Conservation (phyloP, 139 green algal species). For the Tetraselmis chui region DNA sequence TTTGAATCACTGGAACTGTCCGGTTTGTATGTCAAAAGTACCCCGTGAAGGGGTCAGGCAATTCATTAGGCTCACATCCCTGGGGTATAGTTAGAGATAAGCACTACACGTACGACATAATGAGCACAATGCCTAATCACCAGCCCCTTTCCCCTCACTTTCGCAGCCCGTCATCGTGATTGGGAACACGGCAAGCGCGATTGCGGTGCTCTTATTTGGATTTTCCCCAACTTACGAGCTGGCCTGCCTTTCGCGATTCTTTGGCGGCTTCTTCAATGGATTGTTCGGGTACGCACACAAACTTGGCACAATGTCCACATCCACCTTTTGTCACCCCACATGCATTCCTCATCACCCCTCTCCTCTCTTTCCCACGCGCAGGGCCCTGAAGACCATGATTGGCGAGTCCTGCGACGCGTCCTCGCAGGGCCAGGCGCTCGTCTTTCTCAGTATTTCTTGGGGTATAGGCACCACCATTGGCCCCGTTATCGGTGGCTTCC, state of each 20-base stretch:
- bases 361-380: neutral
- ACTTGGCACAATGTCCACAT: neutral
- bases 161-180: slow-evolving; percentile 54
- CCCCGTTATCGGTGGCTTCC: slow-evolving; percentile 27
- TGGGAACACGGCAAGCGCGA: slow-evolving; percentile 33
- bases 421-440: slow-evolving; percentile 27
- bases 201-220: slow-evolving; percentile 49
- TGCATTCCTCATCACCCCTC: neutral
- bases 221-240: slow-evolving; percentile 28
- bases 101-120: too few species aligned
- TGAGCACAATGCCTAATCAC: neutral
- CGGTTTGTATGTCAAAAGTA: too few species aligned
- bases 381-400: slow-evolving; percentile 42
- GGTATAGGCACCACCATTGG: slow-evolving; percentile 38
- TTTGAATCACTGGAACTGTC: too few species aligned
- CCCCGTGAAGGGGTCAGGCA: too few species aligned
- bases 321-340: neutral
- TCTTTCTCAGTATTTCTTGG: slow-evolving; percentile 31
- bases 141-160: neutral
- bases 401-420: slow-evolving; percentile 19
- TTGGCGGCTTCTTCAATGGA: slow-evolving; percentile 55
- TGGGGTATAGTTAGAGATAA: too few species aligned
- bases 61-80: too few species aligned
- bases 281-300: slow-evolving; percentile 38
- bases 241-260: slow-evolving; percentile 27